Conservation (phyloP, 2,329 filamentous ascomycete genomes). For the Monosporascus sp. region DNA sequence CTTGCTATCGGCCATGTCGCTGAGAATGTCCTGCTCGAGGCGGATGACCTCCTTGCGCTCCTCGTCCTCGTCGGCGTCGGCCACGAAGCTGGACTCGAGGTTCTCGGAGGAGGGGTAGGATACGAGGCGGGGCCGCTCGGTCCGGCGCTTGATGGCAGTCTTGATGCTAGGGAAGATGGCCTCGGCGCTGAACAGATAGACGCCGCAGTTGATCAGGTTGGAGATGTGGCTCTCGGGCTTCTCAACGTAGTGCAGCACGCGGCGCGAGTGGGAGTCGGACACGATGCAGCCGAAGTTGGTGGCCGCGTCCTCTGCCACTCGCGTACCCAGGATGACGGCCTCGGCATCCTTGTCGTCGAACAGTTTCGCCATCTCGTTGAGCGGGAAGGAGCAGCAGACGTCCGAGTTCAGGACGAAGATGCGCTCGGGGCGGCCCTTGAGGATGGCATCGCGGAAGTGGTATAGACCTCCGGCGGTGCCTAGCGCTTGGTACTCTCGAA, state of each 20-base stretch:
- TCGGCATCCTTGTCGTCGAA: slow-evolving; percentile 95
- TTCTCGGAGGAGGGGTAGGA: slow-evolving; percentile 97
- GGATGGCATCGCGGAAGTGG: slow-evolving; percentile 97
- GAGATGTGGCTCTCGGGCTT: slow-evolving; percentile 97
- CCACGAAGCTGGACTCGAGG: slow-evolving; percentile 62
- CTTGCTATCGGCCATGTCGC: slow-evolving; percentile 92
- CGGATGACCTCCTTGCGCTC: slow-evolving; percentile 80
- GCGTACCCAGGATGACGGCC: slow-evolving; percentile 90
- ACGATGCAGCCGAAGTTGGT: slow-evolving; percentile 98
- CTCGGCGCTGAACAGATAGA: slow-evolving; percentile 94
- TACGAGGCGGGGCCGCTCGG: slow-evolving; percentile 81
- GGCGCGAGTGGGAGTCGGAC: slow-evolving; percentile 86
- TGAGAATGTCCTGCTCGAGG: slow-evolving; percentile 93
- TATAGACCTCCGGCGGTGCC: slow-evolving; percentile 95
- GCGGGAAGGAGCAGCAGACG: slow-evolving; percentile 96
- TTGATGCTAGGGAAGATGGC: slow-evolving; percentile 95
- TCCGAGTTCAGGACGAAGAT: slow-evolving; percentile 98
- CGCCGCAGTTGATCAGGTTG: slow-evolving; percentile 98
- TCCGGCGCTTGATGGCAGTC: slow-evolving; percentile 90
- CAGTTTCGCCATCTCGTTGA: slow-evolving; percentile 90
- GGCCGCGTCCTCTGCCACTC: slow-evolving; percentile 84
- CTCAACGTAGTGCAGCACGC: slow-evolving; percentile 97
- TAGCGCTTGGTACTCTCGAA: slow-evolving; percentile 94
- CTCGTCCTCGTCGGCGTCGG: slow-evolving; percentile 67
- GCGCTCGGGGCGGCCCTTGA: slow-evolving; percentile 90